Evolutionary conservation across 2,329 filamentous ascomycete genomes (phyloP).

Genomic region (Phialophora chinensis): DNA sequence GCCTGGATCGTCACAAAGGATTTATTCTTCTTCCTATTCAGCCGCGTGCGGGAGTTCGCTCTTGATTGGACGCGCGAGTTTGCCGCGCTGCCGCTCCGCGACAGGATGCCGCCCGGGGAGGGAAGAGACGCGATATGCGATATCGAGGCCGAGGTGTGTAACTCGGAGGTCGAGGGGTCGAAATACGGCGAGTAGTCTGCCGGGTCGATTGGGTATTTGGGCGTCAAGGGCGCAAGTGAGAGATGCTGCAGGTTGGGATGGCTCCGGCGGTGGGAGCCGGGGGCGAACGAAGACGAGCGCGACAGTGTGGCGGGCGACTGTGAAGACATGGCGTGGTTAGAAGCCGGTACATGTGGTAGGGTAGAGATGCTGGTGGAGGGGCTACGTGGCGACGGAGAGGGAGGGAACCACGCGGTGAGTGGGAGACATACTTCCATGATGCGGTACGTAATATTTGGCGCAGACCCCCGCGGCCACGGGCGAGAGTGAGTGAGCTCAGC

Average conservation of each 20-base stretch:
- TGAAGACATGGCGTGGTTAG: neutral
- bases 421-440: constrained; percentile 3
- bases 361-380: neutral
- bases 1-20: constrained; percentile 31
- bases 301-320: constrained; percentile 32
- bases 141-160: constrained; percentile 46
- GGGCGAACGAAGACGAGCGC: constrained; percentile 39
- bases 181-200: constrained; percentile 46
- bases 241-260: constrained; percentile 65
- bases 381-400: neutral
- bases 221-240: constrained; percentile 65
- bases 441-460: neutral
- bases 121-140: constrained; percentile 41
- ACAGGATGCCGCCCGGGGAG: constrained; percentile 37
- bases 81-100: constrained; percentile 24
- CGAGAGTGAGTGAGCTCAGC: neutral
- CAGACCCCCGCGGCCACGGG: too few species aligned
- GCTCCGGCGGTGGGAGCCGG: constrained; percentile 55
- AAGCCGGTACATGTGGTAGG: neutral
- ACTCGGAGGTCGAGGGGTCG: constrained; percentile 44
- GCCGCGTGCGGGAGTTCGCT: constrained; percentile 33
- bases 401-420: neutral
- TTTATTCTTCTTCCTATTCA: constrained; percentile 32
- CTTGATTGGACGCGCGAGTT: constrained; percentile 26
- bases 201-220: constrained; percentile 58